phyloP scores from a whole-genome alignment of 768 basidiomycete species.

The Tylopilus sp. region DNA sequence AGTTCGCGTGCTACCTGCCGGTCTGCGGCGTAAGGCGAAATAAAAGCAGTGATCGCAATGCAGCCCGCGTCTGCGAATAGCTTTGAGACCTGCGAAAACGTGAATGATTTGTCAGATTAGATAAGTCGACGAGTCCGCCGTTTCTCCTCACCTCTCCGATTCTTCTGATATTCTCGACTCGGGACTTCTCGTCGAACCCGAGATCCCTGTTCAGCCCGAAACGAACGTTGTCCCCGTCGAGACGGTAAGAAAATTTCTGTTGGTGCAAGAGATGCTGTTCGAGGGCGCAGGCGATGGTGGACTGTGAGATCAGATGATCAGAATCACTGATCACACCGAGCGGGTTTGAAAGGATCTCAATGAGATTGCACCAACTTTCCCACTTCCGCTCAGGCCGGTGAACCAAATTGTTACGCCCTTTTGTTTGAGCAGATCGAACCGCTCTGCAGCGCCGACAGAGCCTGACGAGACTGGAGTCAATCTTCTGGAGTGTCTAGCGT shows the following conservation, averaged over 20 bases:
- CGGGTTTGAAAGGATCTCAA: background rate
- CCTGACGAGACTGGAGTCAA: slow-evolving; percentile 43
- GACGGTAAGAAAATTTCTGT: slow-evolving; percentile 81
- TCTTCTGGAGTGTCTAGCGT: background rate
- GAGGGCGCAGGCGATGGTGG: slow-evolving; percentile 94
- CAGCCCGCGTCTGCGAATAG: slow-evolving; percentile 88
- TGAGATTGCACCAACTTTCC: slow-evolving; percentile 58
- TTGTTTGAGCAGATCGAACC: slow-evolving; percentile 65
- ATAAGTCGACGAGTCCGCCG: background rate
- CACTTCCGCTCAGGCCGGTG: slow-evolving; percentile 92
- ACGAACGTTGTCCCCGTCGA: slow-evolving; percentile 95
- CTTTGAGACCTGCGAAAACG: slow-evolving; percentile 65
- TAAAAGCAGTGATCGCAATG: slow-evolving; percentile 91
- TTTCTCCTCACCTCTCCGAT: slow-evolving; percentile 77
- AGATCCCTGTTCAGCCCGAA: slow-evolving; percentile 97
- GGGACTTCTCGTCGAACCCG: slow-evolving; percentile 87
- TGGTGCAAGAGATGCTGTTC: slow-evolving; percentile 93
- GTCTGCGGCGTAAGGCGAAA: slow-evolving; percentile 94
- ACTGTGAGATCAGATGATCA: slow-evolving; percentile 46
- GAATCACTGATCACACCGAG: background rate
- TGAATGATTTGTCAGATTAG: slow-evolving; percentile 12
- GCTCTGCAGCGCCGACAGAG: slow-evolving; percentile 67
- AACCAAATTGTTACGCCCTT: slow-evolving; percentile 94
- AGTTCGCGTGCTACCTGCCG: slow-evolving; percentile 77
- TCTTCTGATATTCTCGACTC: slow-evolving; percentile 93